A percentile compares a stretch with the other conserved stretches of the same genome.
phyloP scores from a whole-genome alignment of 305 asterid species.

The Solanum chacoense region DNA sequence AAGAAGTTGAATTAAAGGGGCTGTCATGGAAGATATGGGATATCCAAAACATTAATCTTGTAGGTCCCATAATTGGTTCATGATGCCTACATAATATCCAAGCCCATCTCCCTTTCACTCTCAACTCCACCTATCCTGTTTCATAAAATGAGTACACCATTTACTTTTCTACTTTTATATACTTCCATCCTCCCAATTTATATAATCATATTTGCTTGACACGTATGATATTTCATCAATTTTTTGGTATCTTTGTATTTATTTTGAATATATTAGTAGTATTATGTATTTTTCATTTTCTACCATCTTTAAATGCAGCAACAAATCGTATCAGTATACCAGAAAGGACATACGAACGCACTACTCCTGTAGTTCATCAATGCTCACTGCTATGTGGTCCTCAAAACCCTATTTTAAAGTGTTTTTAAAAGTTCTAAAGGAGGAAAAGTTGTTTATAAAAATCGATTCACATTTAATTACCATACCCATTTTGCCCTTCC shows the following conservation, averaged over 20 bases:
- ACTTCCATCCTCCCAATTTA: not conserved
- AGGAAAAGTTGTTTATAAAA: not conserved
- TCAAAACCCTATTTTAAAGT: not conserved
- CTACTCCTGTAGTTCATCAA: not conserved
- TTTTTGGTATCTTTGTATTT: not conserved
- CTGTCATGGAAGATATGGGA: not conserved
- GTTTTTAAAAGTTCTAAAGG: not conserved
- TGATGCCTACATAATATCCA: not conserved
- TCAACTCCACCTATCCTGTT: not conserved
- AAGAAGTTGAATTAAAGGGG: not conserved
- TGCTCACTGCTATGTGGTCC: not conserved
- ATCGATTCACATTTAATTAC: not conserved
- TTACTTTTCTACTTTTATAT: not conserved
- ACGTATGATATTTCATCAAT: too few relatives aligned
- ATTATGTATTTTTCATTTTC: not conserved
- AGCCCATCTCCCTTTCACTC: not conserved
- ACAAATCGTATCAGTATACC: not conserved
- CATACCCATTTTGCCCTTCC: not conserved
- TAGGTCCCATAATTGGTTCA: not conserved
- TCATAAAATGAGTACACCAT: not conserved
- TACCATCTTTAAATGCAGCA: not conserved
- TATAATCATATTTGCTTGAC: not conserved
- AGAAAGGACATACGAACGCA: not conserved
- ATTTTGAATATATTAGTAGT: not conserved
- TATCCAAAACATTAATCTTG: conserved; percentile 1